phyloP scores from a whole-genome alignment of 1,284 basidiomycete species.

The Mycosarcoma mackinlayi region DNA sequence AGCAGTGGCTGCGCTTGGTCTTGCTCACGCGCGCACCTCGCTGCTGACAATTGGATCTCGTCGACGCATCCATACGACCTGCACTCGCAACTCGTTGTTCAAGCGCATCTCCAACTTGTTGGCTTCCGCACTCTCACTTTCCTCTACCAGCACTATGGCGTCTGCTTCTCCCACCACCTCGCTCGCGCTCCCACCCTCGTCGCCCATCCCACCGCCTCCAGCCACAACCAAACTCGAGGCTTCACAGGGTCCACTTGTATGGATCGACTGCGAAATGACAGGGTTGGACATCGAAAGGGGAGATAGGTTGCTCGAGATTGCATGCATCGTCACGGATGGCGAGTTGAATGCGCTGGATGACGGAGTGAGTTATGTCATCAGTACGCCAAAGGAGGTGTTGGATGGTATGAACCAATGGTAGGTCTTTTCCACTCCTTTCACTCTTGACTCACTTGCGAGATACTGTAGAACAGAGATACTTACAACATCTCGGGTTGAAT shows the following conservation, averaged over 20 bases:
- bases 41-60: no score
- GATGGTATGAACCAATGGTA: conserved; percentile 70
- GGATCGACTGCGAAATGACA: conserved; percentile 92
- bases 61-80: background rate
- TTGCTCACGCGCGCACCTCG: no score
- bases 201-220: conserved; percentile 55
- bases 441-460: background rate
- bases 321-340: conserved; percentile 82
- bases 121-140: background rate
- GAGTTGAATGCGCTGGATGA: conserved; percentile 79
- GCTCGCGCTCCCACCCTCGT: background rate
- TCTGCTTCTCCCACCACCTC: background rate
- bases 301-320: conserved; percentile 81
- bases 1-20: no score
- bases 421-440: background rate
- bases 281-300: conserved; percentile 73
- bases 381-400: conserved; percentile 75
- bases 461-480: no score
- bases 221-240: conserved; percentile 30
- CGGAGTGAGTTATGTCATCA: conserved; percentile 78
- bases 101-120: background rate
- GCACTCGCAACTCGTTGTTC: background rate
- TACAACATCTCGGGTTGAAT: no score
- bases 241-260: conserved; percentile 79
- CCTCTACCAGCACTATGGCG: background rate